A percentile compares a stretch with the other conserved stretches of the same genome.
Evolutionary conservation across 176 grass and related monocot species (phyloP).

Genomic region (Guadua angustifolia): DNA sequence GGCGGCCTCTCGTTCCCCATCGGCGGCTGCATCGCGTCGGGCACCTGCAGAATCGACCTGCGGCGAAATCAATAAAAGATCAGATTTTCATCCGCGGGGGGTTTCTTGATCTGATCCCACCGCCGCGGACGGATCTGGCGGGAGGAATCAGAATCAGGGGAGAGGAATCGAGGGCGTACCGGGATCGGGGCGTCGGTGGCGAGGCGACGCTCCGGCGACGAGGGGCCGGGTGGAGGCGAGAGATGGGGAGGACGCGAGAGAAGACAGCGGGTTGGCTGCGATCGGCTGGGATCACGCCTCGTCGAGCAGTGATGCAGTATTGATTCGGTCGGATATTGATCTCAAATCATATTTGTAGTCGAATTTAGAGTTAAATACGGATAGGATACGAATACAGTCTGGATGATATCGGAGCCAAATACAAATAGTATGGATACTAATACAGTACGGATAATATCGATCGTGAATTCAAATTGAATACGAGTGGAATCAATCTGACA

Average conservation of each 20-base stretch:
- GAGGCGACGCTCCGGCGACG: slow-evolving; percentile 35
- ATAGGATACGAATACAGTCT: too few relatives aligned
- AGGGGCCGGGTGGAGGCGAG: neutral
- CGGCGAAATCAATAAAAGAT: neutral
- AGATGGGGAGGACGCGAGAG: neutral
- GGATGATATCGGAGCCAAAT: too few relatives aligned
- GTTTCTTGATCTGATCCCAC: slow-evolving; percentile 44
- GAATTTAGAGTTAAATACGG: too few relatives aligned
- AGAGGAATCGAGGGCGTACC: slow-evolving; percentile 1
- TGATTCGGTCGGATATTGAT: too few relatives aligned
- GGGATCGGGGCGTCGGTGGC: slow-evolving; percentile 18
- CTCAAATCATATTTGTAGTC: too few relatives aligned
- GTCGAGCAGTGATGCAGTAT: neutral
- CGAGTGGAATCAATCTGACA: too few relatives aligned
- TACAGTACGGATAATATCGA: too few relatives aligned
- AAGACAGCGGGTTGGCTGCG: too few relatives aligned
- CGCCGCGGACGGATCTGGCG: slow-evolving; percentile 42
- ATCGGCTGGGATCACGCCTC: too few relatives aligned
- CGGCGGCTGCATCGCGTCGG: slow-evolving; percentile 55
- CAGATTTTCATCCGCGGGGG: slow-evolving; percentile 43
- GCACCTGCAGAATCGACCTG: slow-evolving; percentile 30
- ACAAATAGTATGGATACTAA: too few relatives aligned
- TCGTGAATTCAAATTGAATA: too few relatives aligned
- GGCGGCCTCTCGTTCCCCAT: slow-evolving; percentile 57
- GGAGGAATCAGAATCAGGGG: neutral